Evolutionary conservation across 192 early-diverging fungal genomes (phyloP), one percentile per base, ranked within the genome.

Genomic region (Gigaspora rosea): DNA sequence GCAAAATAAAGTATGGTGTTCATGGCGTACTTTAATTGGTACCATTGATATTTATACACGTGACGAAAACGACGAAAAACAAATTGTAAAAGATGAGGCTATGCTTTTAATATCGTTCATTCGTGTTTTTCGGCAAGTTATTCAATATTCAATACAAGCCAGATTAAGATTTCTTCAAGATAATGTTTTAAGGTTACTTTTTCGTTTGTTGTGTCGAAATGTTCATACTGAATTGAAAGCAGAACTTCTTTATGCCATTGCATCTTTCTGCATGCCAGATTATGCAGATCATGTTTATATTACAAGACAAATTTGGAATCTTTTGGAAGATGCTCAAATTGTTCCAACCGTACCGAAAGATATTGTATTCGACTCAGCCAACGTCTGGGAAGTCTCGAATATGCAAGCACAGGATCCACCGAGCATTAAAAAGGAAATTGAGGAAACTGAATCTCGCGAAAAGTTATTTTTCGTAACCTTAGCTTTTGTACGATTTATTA

Each of bases 401-500:
- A 18, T 41, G 68, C 67, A n/a, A 64, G 54, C 52, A 18, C 67
- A 69, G 10, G 67, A 69, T 50, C n/a, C 47, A 20, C 49, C 20
- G 47, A 91, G 92, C 18, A 88, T 94, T 46, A 79, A 90, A 41
- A 91, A 89, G 77, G 93, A 97, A 81, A 82, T 97, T 71, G 89
- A 94, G 41, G 94, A 96, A 77, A 89, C 92, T 15, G 95, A 96
- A 80, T 72, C 89, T 0, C 85, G 85, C 8, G 91, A 87, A 50
- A 88, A 95, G 73, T 91, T 89, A 2, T 99, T 95, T 76, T 91
- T 94, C 1, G 93, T 97, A 83, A 96, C 94, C 8, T 78, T 94
- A 8, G 91, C 96, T 1, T 94, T 96, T 81, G 78, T 97, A 10
- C 79, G 84, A 8, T 87, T 99, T 4, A 78, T 99, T 13, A 84